Percentiles rank a stretch among this genome's conserved stretches.
Evolutionary conservation across 176 grass and related monocot genomes (phyloP).

Genomic region (Cymbopogon citratus): DNA sequence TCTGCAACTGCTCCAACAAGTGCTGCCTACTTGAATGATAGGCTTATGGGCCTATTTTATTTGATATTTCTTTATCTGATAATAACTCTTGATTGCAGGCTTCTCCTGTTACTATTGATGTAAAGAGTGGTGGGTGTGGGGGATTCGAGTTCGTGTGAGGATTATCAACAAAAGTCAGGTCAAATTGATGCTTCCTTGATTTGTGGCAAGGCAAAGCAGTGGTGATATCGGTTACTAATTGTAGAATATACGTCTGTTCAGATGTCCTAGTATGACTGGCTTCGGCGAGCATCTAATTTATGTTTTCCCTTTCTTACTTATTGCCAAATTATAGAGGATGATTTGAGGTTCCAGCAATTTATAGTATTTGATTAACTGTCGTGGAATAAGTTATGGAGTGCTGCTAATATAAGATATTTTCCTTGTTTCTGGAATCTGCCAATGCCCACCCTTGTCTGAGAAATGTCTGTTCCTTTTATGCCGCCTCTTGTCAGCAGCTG

Average conservation of each 20-base stretch:
- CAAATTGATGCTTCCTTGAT: slow-evolving; percentile 50
- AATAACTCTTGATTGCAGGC: slow-evolving; percentile 42
- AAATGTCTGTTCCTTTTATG: not conserved
- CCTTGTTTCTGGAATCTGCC: not conserved
- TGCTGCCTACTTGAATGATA: not conserved
- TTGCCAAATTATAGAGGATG: not conserved
- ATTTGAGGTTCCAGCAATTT: slow-evolving; percentile 1
- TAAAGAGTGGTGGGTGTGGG: slow-evolving; percentile 2
- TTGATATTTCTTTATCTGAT: slow-evolving; percentile 3
- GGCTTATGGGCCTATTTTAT: not conserved
- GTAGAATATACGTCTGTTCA: slow-evolving; percentile 52
- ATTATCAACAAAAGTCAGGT: slow-evolving; percentile 27
- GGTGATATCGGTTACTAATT: slow-evolving; percentile 53
- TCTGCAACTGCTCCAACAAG: not conserved
- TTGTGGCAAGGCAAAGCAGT: slow-evolving; percentile 47
- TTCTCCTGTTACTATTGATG: slow-evolving; percentile 77
- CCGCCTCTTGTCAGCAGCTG: not conserved
- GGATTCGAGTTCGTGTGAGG: slow-evolving; percentile 38
- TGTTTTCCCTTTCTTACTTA: not conserved
- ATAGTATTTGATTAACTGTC: slow-evolving; percentile 5
- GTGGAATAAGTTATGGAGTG: slow-evolving; percentile 3
- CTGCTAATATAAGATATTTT: not conserved
- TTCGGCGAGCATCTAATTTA: slow-evolving; percentile 10
- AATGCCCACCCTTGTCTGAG: not conserved
- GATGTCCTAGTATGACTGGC: slow-evolving; percentile 32